phyloP scores from a whole-genome alignment of 768 basidiomycete genomes.

The Leccinum disarticulatum region DNA sequence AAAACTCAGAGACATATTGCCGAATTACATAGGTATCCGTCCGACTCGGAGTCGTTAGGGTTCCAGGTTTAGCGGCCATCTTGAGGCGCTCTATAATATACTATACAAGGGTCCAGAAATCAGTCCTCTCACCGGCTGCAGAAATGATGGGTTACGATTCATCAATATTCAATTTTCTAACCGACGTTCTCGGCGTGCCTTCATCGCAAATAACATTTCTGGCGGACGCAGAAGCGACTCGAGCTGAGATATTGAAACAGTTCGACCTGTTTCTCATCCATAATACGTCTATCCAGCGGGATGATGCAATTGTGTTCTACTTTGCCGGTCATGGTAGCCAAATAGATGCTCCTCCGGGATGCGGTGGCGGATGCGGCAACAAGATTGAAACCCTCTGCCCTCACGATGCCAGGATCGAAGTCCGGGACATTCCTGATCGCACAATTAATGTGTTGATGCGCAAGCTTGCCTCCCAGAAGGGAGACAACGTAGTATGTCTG shows the following conservation, averaged over 20 bases:
- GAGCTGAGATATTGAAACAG: background rate
- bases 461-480: conserved; percentile 15
- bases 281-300: conserved; percentile 8
- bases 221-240: conserved; percentile 14
- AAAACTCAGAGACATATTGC: no score
- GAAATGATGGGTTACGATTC: conserved; percentile 18
- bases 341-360: conserved; percentile 12
- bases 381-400: conserved; percentile 19
- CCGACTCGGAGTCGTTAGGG: no score
- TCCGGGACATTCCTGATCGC: conserved; percentile 18
- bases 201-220: conserved; percentile 14
- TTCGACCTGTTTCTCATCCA: conserved; percentile 14
- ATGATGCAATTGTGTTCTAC: conserved; percentile 21
- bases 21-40: no score
- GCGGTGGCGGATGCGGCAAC: conserved; percentile 15
- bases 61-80: no score
- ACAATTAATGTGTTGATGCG: conserved; percentile 16
- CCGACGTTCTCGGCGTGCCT: conserved; percentile 13
- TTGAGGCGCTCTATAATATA: no score
- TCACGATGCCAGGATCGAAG: background rate
- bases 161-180: conserved; percentile 6
- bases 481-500: conserved; percentile 18
- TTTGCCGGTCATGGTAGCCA: conserved; percentile 20
- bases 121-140: conserved; percentile 14
- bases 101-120: background rate